Conservation (phyloP, 768 basidiomycete species). For the Leccinum boreale region DNA sequence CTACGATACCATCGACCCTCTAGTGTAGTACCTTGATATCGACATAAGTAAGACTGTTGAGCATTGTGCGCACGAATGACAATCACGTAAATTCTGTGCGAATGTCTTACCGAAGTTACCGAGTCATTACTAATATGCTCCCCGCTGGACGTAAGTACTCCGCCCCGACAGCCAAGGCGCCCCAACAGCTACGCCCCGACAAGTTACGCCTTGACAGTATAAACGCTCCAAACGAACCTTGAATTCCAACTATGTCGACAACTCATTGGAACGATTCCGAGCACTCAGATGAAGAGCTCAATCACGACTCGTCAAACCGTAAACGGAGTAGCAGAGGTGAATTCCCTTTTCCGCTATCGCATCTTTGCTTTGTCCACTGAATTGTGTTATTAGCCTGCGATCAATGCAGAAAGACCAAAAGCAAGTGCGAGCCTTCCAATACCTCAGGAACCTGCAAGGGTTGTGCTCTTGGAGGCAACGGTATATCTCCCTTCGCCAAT, state of each 20-base stretch:
- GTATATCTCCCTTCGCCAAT: constrained; percentile 31
- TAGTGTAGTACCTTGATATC: background rate
- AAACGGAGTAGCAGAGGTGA: constrained; percentile 67
- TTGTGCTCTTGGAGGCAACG: constrained; percentile 54
- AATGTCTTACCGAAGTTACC: constrained; percentile 8
- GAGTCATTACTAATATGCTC: constrained; percentile 7
- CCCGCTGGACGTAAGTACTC: no score
- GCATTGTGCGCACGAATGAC: background rate
- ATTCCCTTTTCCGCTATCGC: constrained; percentile 4
- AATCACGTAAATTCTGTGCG: constrained; percentile 13
- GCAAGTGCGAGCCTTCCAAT: constrained; percentile 68
- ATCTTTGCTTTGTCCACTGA: constrained; percentile 10
- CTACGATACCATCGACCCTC: background rate
- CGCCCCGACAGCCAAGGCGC: background rate
- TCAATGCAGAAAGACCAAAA: constrained; percentile 84
- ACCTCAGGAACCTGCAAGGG: constrained; percentile 58
- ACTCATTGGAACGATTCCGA: constrained; percentile 56
- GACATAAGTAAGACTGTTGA: background rate
- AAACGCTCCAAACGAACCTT: constrained; percentile 3
- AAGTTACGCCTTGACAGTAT: background rate
- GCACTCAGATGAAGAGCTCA: constrained; percentile 53
- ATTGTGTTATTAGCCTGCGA: constrained; percentile 60
- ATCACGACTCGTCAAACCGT: constrained; percentile 41
- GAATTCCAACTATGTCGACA: constrained; percentile 25
- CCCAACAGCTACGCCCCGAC: no score